These are phyloP conservation scores for Fusarium bactridioides DNA, from an alignment of 2,329 filamentous ascomycete genomes.

Conservation along the genomic window DNA sequence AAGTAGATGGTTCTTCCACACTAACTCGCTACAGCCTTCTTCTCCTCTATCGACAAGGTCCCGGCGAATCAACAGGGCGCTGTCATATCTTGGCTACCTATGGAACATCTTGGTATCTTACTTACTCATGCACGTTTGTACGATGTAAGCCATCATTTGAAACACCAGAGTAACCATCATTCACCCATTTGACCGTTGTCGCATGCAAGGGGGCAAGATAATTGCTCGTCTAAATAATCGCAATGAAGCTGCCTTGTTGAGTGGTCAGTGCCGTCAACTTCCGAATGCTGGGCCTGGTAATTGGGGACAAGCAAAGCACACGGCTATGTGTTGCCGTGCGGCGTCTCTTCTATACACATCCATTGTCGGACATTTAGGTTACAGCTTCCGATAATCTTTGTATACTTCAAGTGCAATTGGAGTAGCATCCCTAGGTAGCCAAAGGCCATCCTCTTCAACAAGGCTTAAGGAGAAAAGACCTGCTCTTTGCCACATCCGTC, in stretches of 20 bases:
- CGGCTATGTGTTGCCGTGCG: neutral
- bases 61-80: neutral
- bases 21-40: too few species aligned
- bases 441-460: neutral
- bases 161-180: neutral
- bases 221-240: neutral
- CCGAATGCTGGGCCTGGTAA: too few species aligned
- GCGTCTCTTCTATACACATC: neutral
- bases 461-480: neutral
- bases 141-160: neutral
- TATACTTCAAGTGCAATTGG: neutral
- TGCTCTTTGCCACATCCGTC: neutral
- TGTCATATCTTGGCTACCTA: neutral
- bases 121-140: neutral
- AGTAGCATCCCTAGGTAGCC: fast-evolving
- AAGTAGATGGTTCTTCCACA: neutral
- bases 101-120: neutral
- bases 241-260: neutral
- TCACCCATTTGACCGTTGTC: too few species aligned
- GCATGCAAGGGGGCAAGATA: neutral
- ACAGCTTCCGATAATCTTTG: fast-evolving
- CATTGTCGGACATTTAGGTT: neutral
- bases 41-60: neutral
- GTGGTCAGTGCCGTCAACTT: neutral
- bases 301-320: neutral